phyloP scores from a whole-genome alignment of 352 stramenopile species.

The Phytophthora multivora region DNA sequence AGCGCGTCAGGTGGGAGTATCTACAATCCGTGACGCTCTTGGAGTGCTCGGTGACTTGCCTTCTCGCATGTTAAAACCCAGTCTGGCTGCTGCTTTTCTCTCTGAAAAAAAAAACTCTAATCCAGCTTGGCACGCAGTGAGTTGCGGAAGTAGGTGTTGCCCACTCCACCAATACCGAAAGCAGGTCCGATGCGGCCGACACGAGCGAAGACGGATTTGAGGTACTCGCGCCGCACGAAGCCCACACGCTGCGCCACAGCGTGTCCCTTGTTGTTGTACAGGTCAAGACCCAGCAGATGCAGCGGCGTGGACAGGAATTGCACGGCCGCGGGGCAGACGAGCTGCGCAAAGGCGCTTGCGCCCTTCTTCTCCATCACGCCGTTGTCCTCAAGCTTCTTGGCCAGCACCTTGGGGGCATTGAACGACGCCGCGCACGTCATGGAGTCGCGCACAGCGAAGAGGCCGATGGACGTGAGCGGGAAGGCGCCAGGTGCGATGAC shows the following conservation, averaged over 20 bases:
- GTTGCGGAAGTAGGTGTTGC: slow-evolving; percentile 78
- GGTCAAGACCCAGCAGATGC: slow-evolving; percentile 86
- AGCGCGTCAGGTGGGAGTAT: slow-evolving; percentile 6
- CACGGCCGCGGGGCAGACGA: slow-evolving; percentile 82
- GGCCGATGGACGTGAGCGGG: slow-evolving; percentile 72
- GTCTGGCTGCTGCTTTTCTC: slow-evolving; percentile 9
- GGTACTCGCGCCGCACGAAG: slow-evolving; percentile 84
- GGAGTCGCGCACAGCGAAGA: slow-evolving; percentile 90
- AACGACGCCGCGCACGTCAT: slow-evolving; percentile 89
- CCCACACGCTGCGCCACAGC: slow-evolving; percentile 33
- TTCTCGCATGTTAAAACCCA: slow-evolving; percentile 22
- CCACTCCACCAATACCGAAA: slow-evolving; percentile 89
- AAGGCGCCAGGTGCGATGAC: slow-evolving; percentile 79
- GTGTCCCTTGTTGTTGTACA: slow-evolving; percentile 86
- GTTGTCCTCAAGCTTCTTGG: slow-evolving; percentile 63
- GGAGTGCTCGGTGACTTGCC: slow-evolving; percentile 23
- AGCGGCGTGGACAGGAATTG: slow-evolving; percentile 91
- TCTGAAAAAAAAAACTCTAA: slow-evolving; percentile 23
- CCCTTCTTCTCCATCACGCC: slow-evolving; percentile 48
- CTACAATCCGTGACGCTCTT: slow-evolving; percentile 11
- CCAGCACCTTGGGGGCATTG: slow-evolving; percentile 79
- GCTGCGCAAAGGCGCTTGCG: slow-evolving; percentile 73
- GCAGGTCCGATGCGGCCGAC: slow-evolving; percentile 89
- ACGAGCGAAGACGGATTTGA: slow-evolving; percentile 83
- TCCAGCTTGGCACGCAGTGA: slow-evolving; percentile 45